Conservation (phyloP, 139 green algal genomes). For the Asterochloris erici region DNA sequence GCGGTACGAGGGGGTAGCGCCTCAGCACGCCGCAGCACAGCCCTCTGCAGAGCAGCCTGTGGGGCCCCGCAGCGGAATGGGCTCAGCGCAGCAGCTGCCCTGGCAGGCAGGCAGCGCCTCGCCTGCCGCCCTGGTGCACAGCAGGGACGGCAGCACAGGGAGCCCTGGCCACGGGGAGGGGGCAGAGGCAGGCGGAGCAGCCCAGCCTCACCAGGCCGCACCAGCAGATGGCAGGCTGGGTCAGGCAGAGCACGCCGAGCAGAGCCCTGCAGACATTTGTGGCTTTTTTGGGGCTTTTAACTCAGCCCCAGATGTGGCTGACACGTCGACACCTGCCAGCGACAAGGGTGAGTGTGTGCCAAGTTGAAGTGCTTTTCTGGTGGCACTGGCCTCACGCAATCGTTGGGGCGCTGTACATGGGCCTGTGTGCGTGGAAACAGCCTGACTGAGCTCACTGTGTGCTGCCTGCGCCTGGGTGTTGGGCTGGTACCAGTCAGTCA, state of each 20-base stretch:
- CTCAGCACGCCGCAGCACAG: background rate
- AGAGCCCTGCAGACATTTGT: background rate
- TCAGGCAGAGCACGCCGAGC: background rate
- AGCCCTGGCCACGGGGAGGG: background rate
- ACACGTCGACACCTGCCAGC: too few relatives aligned
- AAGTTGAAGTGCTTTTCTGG: too few relatives aligned
- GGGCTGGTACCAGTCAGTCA: too few relatives aligned
- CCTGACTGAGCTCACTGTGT: too few relatives aligned
- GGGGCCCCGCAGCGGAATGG: background rate
- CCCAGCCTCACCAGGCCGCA: background rate
- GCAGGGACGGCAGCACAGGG: background rate
- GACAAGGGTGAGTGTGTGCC: too few relatives aligned
- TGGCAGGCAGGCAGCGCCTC: background rate
- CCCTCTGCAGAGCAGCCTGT: background rate
- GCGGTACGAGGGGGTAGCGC: background rate
- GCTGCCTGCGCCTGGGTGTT: too few relatives aligned
- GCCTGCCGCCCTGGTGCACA: background rate
- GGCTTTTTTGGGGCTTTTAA: background rate
- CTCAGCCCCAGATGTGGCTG: background rate
- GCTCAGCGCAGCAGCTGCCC: background rate
- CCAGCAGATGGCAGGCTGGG: too few relatives aligned
- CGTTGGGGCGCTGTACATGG: too few relatives aligned
- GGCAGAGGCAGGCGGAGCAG: background rate
- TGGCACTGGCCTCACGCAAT: too few relatives aligned
- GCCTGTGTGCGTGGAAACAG: too few relatives aligned